These are phyloP conservation scores for Mortierella sp. DNA, from an alignment of 371 early-diverging fungal genomes.

Conservation along the genomic window DNA sequence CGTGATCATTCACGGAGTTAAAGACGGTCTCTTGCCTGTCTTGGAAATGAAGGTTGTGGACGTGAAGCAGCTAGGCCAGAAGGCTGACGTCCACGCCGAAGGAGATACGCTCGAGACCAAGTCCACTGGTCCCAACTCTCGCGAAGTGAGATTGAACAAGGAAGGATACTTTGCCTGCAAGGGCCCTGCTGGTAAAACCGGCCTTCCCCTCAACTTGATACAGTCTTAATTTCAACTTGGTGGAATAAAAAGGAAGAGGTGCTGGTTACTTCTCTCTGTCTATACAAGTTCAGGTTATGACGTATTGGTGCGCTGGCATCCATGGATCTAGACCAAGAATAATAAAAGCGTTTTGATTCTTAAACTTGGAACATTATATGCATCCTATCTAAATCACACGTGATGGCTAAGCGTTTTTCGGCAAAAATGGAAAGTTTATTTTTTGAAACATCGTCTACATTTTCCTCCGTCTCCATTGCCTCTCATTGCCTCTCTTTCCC, in stretches of 20 bases:
- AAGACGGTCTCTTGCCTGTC: constrained; percentile 8
- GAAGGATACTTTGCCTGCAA: background rate
- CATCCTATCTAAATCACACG: no score
- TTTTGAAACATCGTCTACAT: background rate
- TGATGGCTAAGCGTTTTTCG: no score
- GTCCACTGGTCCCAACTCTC: constrained; percentile 3
- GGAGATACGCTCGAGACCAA: background rate
- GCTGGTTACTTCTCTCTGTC: background rate
- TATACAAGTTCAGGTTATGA: no score
- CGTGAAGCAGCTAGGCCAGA: constrained; percentile 8
- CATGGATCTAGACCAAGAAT: background rate
- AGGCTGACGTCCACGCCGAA: background rate
- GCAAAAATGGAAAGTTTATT: background rate
- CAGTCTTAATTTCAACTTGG: background rate
- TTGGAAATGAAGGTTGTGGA: constrained; percentile 17
- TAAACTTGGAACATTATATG: no score
- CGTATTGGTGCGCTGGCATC: no score
- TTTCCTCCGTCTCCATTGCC: background rate
- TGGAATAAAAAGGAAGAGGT: background rate
- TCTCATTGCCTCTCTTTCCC: background rate
- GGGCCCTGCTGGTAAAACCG: background rate
- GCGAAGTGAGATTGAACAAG: background rate
- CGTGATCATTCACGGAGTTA: constrained; percentile 14
- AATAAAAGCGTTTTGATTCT: background rate
- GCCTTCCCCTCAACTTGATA: background rate